Base-by-base conservation (phyloP, 73 alveolate genomes). In the Paramecium tetraurelia region DNA sequence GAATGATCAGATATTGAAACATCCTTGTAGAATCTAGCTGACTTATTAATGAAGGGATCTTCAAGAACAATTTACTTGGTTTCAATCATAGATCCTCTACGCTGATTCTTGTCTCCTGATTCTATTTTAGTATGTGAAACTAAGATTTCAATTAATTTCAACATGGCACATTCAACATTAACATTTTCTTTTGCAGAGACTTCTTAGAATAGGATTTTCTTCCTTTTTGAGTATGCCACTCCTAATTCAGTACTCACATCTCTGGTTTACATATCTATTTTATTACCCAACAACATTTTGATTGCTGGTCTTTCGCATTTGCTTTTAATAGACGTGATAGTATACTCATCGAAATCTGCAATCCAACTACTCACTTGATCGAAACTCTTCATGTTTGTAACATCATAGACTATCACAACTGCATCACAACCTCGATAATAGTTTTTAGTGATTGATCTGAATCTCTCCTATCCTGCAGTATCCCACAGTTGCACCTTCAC, bases 401-500 rank as follows among this genome's bases (percentile, higher is more conserved):
- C 16, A 76, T 76, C 89, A 76, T 40, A 40, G 7, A 76, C 89
- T 16, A 43, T 38, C 1, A 76, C 31, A 40, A 76, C 89, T 76
- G 48, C 46, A 76, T 76, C 89, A 76, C 72, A 38, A 18, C 53
- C 72, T 40, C 75, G 16, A 48, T 80, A 44, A 43, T 80, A 80
- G 6, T 44, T 80, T 77, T 80, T 44, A 16, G 59, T 44, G 2
- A 44, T 3, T 20, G 76, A 80, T 80, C 53, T 80, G 16, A 44
- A 85, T 85, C 88, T 57, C 85, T 85, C 88, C 3, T 85, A 20
- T 58, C 87, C 87, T 14, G 86, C 88, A 58, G 43, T 85, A 85
- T 85, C 71, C 88, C 93, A 58, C 10, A 85, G 1, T 58, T 85
- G 14, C 9, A 38, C 40, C 21, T 85, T 85, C 11, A 85, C 87